phyloP scores from a whole-genome alignment of 768 basidiomycete species.

The Saitozyma podzolica region DNA sequence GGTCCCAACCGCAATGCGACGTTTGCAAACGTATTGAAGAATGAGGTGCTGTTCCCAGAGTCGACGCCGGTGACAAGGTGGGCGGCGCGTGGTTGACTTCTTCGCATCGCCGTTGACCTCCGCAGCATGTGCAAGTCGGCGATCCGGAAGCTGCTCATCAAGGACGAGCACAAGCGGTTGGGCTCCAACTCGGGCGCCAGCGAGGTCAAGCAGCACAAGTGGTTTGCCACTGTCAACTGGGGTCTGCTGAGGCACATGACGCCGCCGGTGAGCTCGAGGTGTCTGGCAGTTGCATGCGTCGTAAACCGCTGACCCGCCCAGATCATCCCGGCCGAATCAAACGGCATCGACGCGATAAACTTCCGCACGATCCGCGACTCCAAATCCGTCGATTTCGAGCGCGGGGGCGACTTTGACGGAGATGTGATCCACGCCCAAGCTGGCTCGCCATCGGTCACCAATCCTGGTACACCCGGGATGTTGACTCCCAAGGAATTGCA shows the following conservation, averaged over 20 bases:
- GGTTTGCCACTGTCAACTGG: constrained; percentile 97
- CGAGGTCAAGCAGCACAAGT: constrained; percentile 98
- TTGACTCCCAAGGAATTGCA: constrained; percentile 49
- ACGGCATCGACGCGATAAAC: constrained; percentile 79
- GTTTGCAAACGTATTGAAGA: constrained; percentile 88
- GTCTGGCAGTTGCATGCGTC: constrained; percentile 2
- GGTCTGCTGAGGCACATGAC: constrained; percentile 86
- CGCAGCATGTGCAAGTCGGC: constrained; percentile 81
- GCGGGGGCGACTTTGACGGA: constrained; percentile 67
- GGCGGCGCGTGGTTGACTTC: constrained; percentile 37
- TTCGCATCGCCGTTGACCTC: constrained; percentile 6
- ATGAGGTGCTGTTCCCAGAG: constrained; percentile 84
- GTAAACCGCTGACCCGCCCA: constrained; percentile 49
- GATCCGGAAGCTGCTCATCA: constrained; percentile 81
- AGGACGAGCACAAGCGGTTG: constrained; percentile 81
- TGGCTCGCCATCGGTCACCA: constrained; percentile 46
- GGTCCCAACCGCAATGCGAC: constrained; percentile 91
- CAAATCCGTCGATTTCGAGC: constrained; percentile 77
- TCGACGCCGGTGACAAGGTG: constrained; percentile 73
- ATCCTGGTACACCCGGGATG: constrained; percentile 46
- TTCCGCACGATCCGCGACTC: constrained; percentile 90
- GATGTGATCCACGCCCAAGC: constrained; percentile 52
- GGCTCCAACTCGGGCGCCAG: constrained; percentile 94
- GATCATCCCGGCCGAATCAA: constrained; percentile 78
- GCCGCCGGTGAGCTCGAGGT: constrained; percentile 72